Evolutionary conservation across 257 asterid genomes (phyloP).

Genomic region (Ligustrum vulgare): DNA sequence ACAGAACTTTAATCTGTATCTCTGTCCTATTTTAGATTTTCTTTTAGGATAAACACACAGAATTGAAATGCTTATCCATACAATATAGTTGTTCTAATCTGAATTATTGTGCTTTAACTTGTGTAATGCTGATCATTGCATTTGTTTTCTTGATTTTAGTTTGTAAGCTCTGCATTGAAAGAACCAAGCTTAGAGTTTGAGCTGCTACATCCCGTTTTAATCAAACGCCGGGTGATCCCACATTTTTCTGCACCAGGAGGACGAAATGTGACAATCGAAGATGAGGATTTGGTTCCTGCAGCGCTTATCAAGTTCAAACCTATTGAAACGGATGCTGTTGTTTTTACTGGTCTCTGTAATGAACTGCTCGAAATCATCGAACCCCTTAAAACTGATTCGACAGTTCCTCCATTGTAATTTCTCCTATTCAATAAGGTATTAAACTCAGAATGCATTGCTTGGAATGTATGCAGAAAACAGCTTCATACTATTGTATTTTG

Average conservation of each 20-base stretch:
- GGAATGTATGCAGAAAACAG: neutral
- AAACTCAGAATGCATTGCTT: neutral
- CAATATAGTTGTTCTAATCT: neutral
- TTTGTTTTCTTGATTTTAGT: slow-evolving; percentile 35
- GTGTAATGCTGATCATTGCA: neutral
- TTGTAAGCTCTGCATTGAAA: slow-evolving; percentile 80
- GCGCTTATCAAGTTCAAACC: slow-evolving; percentile 83
- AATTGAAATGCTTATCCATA: neutral
- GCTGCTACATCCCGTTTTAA: slow-evolving; percentile 63
- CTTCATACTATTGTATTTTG: neutral
- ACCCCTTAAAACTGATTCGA: slow-evolving; percentile 60
- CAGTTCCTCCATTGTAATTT: slow-evolving; percentile 34
- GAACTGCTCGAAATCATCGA: slow-evolving; percentile 76
- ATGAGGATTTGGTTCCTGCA: slow-evolving; percentile 91
- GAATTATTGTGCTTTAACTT: neutral
- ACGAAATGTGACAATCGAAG: slow-evolving; percentile 58
- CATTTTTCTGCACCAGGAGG: slow-evolving; percentile 59
- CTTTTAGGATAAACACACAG: neutral
- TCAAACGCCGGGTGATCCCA: slow-evolving; percentile 71
- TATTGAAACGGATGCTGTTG: slow-evolving; percentile 62
- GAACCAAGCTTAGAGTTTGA: slow-evolving; percentile 82
- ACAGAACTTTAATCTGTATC: neutral
- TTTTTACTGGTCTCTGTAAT: slow-evolving; percentile 76
- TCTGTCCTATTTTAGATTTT: neutral
- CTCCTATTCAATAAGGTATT: neutral